phyloP scores from a whole-genome alignment of 345 rosid genomes.

The Eucalyptus regnans region DNA sequence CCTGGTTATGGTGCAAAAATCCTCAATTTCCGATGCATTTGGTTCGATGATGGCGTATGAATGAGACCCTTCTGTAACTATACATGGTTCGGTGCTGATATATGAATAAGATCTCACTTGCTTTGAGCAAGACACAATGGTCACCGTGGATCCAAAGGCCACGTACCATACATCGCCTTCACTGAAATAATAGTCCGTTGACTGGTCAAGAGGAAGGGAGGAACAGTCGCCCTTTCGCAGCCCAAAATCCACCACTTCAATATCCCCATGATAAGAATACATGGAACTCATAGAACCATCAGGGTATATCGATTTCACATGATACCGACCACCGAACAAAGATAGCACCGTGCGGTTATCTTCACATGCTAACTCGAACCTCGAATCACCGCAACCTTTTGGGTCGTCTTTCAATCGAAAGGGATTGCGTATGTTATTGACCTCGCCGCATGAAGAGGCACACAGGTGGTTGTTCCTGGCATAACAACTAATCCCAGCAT shows the following conservation, averaged over 20 bases:
- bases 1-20: background rate
- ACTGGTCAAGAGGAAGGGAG: background rate
- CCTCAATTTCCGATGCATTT: accelerated
- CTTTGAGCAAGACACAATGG: background rate
- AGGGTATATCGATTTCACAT: background rate
- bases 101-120: background rate
- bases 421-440: no score
- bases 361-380: no score
- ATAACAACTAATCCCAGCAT: no score
- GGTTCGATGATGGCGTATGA: accelerated
- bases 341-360: no score
- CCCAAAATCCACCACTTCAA: background rate
- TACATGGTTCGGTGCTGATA: background rate
- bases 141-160: no score
- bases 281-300: no score
- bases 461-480: no score
- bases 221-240: background rate
- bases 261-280: accelerated
- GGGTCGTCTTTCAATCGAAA: no score
- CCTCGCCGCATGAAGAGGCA: no score
- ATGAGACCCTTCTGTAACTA: background rate
- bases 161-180: accelerated
- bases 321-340: no score
- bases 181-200: accelerated
- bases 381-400: no score